Base-by-base conservation (phyloP, 1,284 basidiomycete species). In the Leccinum solheimii region DNA sequence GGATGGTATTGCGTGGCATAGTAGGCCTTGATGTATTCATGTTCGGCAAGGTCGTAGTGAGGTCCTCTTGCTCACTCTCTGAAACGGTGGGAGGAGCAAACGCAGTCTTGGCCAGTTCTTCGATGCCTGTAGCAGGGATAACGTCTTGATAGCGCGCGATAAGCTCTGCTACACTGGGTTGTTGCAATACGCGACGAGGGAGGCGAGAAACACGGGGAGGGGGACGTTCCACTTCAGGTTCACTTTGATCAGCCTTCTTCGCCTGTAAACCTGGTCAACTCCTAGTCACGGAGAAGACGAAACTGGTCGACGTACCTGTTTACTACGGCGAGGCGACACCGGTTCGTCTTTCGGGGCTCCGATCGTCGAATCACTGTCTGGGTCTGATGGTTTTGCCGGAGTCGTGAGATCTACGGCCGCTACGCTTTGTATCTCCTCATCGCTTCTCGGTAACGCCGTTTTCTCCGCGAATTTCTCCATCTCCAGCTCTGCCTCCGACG, bases 331-430 rank as follows among this genome's bases (percentile, higher is more conserved):
- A 53, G 73, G 62, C 23, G 71, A 64, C 30, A 64, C 59, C 13
- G 68, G 68, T 30, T 79, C 79, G 26, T 80, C 79, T 62, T 80
- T 80, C 26, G 80, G 77, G 2, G 90, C 92, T n/a, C 89, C 92
- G 60, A 96, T 94, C 1, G 94, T 97, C 10, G 93, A 95, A 71
- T 97, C 94, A 70, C 91, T 95, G 51, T 94, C 94, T 3, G 81
- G 79, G 64, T 87, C 88, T 7, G 84, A 82, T 64, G 77, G 78
- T 9, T 69, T 71, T 59, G 57, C 55, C 36, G 57, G 49, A 49
- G 63, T 55, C 21, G 56, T 51, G 51, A 60, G 55, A 45, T 61
- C 48, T n/a, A 63, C 49, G 3, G 57, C 21, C 7, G 59, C 62
- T 16, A 49, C 38, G 40, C 54, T 51, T n/a, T 62, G 36, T 50